A percentile compares a stretch with the other conserved stretches of the same genome.
Conservation (phyloP, 495 filamentous ascomycete genomes). For the Bathelium albidoporum region DNA sequence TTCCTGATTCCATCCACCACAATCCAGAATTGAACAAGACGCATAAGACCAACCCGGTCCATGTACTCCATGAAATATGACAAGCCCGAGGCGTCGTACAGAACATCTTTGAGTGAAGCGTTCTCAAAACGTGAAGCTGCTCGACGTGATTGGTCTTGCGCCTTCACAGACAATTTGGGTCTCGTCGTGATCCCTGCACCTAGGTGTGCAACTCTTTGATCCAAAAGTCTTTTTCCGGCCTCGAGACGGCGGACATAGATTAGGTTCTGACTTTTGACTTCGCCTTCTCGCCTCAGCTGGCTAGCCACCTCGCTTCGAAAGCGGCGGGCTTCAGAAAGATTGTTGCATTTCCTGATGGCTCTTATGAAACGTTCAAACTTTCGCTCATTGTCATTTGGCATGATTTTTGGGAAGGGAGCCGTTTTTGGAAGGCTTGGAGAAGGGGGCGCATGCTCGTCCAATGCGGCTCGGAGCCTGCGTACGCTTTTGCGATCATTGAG, state of each 20-base stretch:
- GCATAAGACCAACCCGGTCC: slow-evolving; percentile 81
- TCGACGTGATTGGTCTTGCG: not conserved
- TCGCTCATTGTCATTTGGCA: slow-evolving; percentile 67
- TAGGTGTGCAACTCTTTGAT: slow-evolving; percentile 78
- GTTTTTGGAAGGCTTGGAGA: slow-evolving; percentile 44
- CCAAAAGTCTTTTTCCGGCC: slow-evolving; percentile 79
- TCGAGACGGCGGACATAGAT: slow-evolving; percentile 81
- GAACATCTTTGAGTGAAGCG: slow-evolving; percentile 64
- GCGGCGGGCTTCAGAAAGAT: slow-evolving; percentile 85
- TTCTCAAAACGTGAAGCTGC: slow-evolving; percentile 50
- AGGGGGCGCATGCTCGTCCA: slow-evolving; percentile 91
- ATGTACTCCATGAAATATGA: slow-evolving; percentile 99
- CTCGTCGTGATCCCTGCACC: slow-evolving; percentile 51
- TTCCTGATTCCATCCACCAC: slow-evolving; percentile 97
- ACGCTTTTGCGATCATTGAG: slow-evolving; percentile 95
- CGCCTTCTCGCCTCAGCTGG: slow-evolving; percentile 76
- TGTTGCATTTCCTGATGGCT: slow-evolving; percentile 76
- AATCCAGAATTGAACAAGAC: slow-evolving; percentile 94
- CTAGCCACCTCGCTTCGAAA: slow-evolving; percentile 89
- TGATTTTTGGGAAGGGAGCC: slow-evolving; percentile 55
- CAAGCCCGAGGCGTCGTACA: slow-evolving; percentile 78
- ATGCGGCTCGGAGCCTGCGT: slow-evolving; percentile 79
- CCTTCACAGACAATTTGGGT: slow-evolving; percentile 24
- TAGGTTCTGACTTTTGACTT: slow-evolving; percentile 66
- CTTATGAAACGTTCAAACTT: slow-evolving; percentile 91